Base-by-base conservation (phyloP, 2,329 filamentous ascomycete species). In the Sclerotinia nivalis region DNA sequence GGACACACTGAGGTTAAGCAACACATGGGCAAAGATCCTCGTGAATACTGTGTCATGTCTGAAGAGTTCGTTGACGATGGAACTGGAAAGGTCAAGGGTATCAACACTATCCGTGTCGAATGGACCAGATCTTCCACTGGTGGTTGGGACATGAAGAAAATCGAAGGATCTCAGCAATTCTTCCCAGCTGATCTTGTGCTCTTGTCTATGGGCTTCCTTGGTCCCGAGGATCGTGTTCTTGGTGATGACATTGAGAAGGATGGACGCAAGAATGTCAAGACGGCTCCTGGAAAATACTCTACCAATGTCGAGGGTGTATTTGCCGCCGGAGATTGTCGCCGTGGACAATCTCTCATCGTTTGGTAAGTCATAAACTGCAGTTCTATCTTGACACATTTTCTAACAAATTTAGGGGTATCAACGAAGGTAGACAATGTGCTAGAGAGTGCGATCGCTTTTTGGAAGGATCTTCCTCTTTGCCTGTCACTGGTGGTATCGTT, bases 71-170 rank as follows among this genome's bases (percentile, higher is more conserved):
- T 96, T 72, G 93, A 94, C 74, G 93, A 97, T 76, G 94, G 93
- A 72, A 88, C 82, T 64, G 94, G 94, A 79, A 90, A 91, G 74
- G 93, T 98, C 78, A 96, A 93, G 85, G 95, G 95, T 73, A 97
- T 98, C 86, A 97, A 96, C 83, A 97, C 93, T 56, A 88, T 96
- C 71, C 93, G 95, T 68, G 94, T 98, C 56, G 94, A 97, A 80
- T 98, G 95, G 95, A 96, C 93, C 76, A 96, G 94, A 85, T 93
- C 89, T 68, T 86, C 92, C 40, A 90, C 88, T 72, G 94, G 94
- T 74, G 94, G 94, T 58, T 98, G 95, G 95, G 95, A 97, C 82
- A 97, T 98, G 93, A 97, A 97, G 87, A 95, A 97, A 81, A 86
- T 97, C 45, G 94, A 97, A 75, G 93, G 92, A 50, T 95, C 91